phyloP scores from a whole-genome alignment of 2,329 filamentous ascomycete species.

The Pseudodiploospora longispora region DNA sequence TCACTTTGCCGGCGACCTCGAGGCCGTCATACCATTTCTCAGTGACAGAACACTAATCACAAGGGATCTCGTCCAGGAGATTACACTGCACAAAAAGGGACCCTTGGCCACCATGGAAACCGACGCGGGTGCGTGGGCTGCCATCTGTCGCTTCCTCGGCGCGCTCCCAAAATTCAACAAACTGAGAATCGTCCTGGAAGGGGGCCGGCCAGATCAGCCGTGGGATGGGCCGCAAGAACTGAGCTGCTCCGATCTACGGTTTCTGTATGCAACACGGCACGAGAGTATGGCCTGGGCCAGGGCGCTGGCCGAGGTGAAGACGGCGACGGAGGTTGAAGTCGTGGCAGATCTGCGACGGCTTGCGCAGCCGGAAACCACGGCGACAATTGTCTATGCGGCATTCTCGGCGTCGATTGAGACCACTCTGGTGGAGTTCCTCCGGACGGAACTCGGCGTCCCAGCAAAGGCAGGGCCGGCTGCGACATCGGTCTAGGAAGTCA shows the following conservation, averaged over 20 bases:
- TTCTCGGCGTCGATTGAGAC: constrained; percentile 53
- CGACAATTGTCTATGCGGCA: constrained; percentile 49
- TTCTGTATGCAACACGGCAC: constrained; percentile 35
- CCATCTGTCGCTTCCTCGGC: constrained; percentile 41
- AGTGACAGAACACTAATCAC: constrained; percentile 44
- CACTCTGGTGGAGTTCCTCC: constrained; percentile 46
- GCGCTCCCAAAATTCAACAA: constrained; percentile 30
- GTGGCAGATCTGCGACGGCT: constrained; percentile 46
- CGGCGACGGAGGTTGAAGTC: constrained; percentile 42
- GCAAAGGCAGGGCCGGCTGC: constrained; percentile 5
- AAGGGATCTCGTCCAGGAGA: constrained; percentile 36
- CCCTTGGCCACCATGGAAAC: constrained; percentile 30
- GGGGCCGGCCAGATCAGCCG: constrained; percentile 40
- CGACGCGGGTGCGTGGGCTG: constrained; percentile 43
- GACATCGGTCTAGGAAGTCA: background rate
- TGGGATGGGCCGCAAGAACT: constrained; percentile 43
- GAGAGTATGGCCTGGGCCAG: constrained; percentile 50
- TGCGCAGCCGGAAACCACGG: constrained; percentile 42
- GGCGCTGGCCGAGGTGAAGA: constrained; percentile 42
- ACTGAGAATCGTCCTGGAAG: constrained; percentile 45
- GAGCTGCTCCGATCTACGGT: constrained; percentile 36
- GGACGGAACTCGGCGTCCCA: constrained; percentile 19
- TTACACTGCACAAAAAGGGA: constrained; percentile 48
- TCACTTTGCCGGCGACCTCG: constrained; percentile 51
- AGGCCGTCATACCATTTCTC: constrained; percentile 53